These are phyloP conservation scores for Drechmeria coniospora DNA, from an alignment of 2,329 filamentous ascomycete species.

Conservation along the genomic window DNA sequence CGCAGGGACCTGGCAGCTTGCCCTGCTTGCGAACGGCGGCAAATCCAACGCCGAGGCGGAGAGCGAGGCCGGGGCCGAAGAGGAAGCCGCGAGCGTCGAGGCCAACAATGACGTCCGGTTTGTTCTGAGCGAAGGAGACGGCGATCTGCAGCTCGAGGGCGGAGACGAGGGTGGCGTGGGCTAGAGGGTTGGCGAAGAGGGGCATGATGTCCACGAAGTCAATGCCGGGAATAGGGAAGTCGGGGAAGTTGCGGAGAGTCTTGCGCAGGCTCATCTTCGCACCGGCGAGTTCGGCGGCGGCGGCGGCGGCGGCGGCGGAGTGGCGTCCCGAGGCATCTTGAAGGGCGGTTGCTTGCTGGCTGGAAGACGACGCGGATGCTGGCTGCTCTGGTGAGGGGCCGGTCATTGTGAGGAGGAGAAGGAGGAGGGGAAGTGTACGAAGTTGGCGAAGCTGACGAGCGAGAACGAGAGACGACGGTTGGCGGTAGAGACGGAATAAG, in stretches of 20 bases:
- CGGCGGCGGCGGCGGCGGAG: constrained; percentile 44
- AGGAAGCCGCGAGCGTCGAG: constrained; percentile 91
- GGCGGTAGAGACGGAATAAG: constrained; percentile 9
- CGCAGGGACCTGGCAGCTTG: constrained; percentile 82
- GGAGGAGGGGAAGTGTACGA: constrained; percentile 11
- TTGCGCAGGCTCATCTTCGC: constrained; percentile 55
- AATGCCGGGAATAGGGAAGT: constrained; percentile 86
- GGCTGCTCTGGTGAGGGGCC: constrained; percentile 11
- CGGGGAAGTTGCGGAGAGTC: constrained; percentile 70
- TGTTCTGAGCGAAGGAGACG: constrained; percentile 41
- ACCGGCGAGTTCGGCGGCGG: constrained; percentile 50
- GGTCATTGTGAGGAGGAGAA: constrained; percentile 19
- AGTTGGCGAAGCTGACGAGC: constrained; percentile 10
- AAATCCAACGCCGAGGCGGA: constrained; percentile 71
- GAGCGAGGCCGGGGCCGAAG: constrained; percentile 78
- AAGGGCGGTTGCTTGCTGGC: constrained; percentile 13
- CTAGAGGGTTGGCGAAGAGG: constrained; percentile 64
- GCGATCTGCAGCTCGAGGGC: constrained; percentile 74
- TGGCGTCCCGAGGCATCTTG: constrained; percentile 49
- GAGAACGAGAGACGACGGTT: constrained; percentile 12
- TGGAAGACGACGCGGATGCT: constrained; percentile 8
- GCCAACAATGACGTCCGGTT: constrained; percentile 81
- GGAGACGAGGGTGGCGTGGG: constrained; percentile 64
- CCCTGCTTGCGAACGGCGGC: constrained; percentile 90
- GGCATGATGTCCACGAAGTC: constrained; percentile 97